These are phyloP conservation scores for Larix kaempferi DNA, from an alignment of 75 land plant species.

Conservation along the genomic window DNA sequence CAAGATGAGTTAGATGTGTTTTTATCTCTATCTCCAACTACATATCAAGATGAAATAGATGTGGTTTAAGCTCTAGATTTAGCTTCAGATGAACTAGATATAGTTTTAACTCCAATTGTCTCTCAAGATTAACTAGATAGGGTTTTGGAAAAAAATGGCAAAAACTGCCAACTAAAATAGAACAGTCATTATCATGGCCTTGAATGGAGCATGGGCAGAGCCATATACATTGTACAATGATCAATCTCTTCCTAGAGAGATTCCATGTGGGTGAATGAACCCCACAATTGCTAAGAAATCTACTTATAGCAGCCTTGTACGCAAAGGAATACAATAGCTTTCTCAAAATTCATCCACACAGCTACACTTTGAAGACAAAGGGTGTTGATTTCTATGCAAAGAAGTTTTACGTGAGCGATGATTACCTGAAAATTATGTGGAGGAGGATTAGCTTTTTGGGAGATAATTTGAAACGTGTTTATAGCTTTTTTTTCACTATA, in stretches of 20 bases:
- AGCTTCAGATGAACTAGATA: not conserved
- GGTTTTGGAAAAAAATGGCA: constrained; percentile 30
- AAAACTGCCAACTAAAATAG: constrained; percentile 50
- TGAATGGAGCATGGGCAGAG: constrained; percentile 71
- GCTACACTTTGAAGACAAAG: constrained; percentile 33
- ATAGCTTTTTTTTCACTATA: constrained; percentile 14
- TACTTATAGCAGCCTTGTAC: constrained; percentile 63
- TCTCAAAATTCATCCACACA: constrained; percentile 35
- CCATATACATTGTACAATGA: constrained; percentile 43
- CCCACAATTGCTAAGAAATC: constrained; percentile 8
- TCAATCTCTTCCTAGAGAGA: constrained; percentile 70
- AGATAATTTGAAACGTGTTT: constrained; percentile 11
- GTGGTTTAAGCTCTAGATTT: constrained; percentile 6
- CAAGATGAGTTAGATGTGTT: too few species aligned
- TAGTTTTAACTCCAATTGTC: constrained; percentile 15
- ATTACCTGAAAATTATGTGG: constrained; percentile 91
- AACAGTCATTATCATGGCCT: constrained; percentile 62
- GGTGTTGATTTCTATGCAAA: constrained; percentile 38
- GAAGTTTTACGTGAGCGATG: constrained; percentile 26
- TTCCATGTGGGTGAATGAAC: constrained; percentile 64
- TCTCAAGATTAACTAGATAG: constrained; percentile 34
- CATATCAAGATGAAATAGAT: not conserved
- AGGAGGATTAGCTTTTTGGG: constrained; percentile 41
- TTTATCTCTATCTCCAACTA: too few species aligned
- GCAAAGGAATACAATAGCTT: constrained; percentile 56